Evolutionary conservation across 768 basidiomycete species (phyloP).

Genomic region (Lactifluus volemus): DNA sequence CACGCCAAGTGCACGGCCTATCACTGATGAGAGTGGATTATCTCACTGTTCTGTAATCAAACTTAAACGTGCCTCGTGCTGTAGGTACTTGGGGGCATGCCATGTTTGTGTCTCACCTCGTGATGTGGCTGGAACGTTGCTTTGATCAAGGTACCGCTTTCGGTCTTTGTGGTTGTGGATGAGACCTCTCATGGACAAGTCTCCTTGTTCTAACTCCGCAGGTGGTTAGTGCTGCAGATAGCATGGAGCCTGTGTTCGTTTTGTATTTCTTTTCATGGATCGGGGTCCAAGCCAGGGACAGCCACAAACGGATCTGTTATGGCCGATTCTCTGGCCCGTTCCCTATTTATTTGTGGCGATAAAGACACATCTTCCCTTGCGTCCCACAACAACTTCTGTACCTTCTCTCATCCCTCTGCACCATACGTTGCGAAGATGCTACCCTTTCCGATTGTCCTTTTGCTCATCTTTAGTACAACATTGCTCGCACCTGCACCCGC

Average conservation of each 20-base stretch:
- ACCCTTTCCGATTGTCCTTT: constrained; percentile 4
- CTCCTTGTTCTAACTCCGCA: constrained; percentile 7
- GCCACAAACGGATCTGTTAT: constrained; percentile 5
- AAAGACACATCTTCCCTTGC: background rate
- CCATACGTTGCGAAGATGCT: constrained; percentile 3
- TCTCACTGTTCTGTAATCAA: background rate
- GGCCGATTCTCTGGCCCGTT: background rate
- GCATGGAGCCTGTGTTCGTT: background rate
- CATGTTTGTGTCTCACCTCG: background rate
- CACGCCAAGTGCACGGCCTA: background rate
- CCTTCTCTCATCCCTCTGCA: background rate
- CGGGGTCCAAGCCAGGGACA: constrained; percentile 4
- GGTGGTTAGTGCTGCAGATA: background rate
- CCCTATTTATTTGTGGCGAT: constrained; percentile 6
- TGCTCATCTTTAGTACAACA: constrained; percentile 4
- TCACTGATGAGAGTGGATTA: background rate
- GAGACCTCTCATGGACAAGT: background rate
- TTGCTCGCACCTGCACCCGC: constrained; percentile 2
- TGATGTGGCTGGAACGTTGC: background rate
- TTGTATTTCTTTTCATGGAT: background rate
- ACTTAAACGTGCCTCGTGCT: background rate
- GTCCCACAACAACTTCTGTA: background rate
- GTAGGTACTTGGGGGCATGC: background rate
- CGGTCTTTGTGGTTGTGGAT: constrained; percentile 11
- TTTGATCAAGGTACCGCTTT: background rate